Conservation (phyloP, 345 rosid genomes). For the Durio zibethinus region DNA sequence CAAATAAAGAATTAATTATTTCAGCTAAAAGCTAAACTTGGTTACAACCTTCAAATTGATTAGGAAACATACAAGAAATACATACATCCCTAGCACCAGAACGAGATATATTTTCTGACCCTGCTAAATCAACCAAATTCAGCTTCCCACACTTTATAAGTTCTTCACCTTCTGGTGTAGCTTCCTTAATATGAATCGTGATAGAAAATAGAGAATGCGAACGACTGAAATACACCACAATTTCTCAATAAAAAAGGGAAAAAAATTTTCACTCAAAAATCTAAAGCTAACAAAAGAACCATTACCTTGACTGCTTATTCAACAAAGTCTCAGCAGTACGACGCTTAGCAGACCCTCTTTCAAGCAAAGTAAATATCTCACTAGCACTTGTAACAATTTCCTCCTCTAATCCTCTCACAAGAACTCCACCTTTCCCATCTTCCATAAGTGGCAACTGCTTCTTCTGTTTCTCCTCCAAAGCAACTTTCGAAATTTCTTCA, state of each 20-base stretch:
- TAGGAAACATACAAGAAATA: background rate
- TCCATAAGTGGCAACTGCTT: constrained; percentile 95
- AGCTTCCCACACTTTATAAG: constrained; percentile 96
- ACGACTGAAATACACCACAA: constrained; percentile 59
- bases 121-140: constrained; percentile 97
- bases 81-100: constrained; percentile 98
- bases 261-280: background rate
- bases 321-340: constrained; percentile 98
- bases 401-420: constrained; percentile 96
- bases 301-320: constrained; percentile 97
- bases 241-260: background rate
- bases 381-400: constrained; percentile 91
- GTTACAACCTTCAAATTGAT: background rate
- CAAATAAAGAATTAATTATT: constrained; percentile 9
- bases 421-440: constrained; percentile 99
- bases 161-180: constrained; percentile 99
- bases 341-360: constrained; percentile 95
- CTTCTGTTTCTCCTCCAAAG: constrained; percentile 84
- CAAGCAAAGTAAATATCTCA: constrained; percentile 90
- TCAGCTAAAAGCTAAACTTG: constrained; percentile 11
- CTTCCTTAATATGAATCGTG: constrained; percentile 95
- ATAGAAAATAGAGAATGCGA: constrained; percentile 97
- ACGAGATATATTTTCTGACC: constrained; percentile 98
- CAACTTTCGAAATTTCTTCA: constrained; percentile 74
- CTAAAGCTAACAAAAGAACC: constrained; percentile 6